Percentiles rank a stretch among this genome's conserved stretches.
These are phyloP conservation scores for Linum trigynum DNA, from an alignment of 345 rosid species.

Conservation along the genomic window DNA sequence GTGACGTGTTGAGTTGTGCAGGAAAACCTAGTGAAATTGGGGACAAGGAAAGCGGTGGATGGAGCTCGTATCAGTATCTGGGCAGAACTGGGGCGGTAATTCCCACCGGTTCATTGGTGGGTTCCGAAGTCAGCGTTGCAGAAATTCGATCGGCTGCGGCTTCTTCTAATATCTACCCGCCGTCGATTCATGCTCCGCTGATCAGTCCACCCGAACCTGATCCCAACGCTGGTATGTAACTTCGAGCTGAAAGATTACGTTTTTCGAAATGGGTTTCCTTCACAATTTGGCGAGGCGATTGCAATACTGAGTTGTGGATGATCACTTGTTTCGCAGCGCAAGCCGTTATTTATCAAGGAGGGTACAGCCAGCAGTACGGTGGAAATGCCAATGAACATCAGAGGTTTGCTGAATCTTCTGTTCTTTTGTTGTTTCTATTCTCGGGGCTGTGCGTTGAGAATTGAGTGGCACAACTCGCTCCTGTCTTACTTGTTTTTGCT, in stretches of 20 bases:
- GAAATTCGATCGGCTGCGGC: conserved; percentile 78
- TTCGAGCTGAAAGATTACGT: too few relatives aligned
- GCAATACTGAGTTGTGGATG: conserved; percentile 1
- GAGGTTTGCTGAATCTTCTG: conserved; percentile 24
- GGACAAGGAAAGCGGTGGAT: conserved; percentile 37
- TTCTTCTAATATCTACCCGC: conserved; percentile 48
- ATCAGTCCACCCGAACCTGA: conserved; percentile 55
- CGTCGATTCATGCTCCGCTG: conserved; percentile 65
- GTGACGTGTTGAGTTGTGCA: conserved; percentile 11
- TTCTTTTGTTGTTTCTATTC: background rate
- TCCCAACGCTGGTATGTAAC: conserved; percentile 34
- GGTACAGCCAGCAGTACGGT: conserved; percentile 44
- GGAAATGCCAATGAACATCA: conserved; percentile 28
- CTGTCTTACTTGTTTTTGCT: background rate
- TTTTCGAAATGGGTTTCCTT: background rate
- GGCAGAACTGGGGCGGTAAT: conserved; percentile 55
- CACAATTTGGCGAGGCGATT: background rate
- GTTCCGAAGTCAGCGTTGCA: conserved; percentile 68
- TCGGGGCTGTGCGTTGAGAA: too few relatives aligned
- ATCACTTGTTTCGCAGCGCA: conserved; percentile 42
- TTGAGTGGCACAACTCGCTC: background rate
- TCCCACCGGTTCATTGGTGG: conserved; percentile 56
- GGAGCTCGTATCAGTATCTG: conserved; percentile 73
- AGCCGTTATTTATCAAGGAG: conserved; percentile 48
- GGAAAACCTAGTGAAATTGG: conserved; percentile 35